Conservation (phyloP, 805 yeast species). For the Starmerella sp. region DNA sequence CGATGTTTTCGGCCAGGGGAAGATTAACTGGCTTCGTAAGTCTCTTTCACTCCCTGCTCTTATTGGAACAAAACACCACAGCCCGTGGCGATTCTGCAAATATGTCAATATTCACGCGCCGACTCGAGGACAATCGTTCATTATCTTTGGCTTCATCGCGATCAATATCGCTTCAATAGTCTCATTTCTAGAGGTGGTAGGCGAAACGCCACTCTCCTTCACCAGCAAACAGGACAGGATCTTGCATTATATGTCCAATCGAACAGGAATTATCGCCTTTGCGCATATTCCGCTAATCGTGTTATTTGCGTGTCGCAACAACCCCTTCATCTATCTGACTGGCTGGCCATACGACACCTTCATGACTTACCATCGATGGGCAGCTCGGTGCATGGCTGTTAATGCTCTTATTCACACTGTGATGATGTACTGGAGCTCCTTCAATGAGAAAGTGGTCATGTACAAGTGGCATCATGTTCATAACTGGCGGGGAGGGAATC, state of each 20-base stretch:
- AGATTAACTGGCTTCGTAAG: slow-evolving; percentile 22
- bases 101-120: slow-evolving; percentile 28
- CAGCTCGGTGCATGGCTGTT: slow-evolving; percentile 37
- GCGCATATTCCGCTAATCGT: slow-evolving; percentile 42
- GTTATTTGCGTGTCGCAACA: slow-evolving; percentile 59
- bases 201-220: slow-evolving; percentile 19
- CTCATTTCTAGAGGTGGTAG: slow-evolving; percentile 20
- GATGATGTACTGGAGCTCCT: slow-evolving; percentile 25
- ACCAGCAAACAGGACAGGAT: slow-evolving; percentile 33
- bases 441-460: slow-evolving; percentile 19
- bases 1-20: slow-evolving; percentile 26
- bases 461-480: slow-evolving; percentile 26
- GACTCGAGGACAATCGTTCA: slow-evolving; percentile 34
- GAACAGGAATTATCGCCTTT: slow-evolving; percentile 42
- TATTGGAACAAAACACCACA: slow-evolving; percentile 24
- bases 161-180: slow-evolving; percentile 26
- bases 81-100: slow-evolving; percentile 21
- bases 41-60: slow-evolving; percentile 29
- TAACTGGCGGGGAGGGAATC: slow-evolving; percentile 35
- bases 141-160: slow-evolving; percentile 29
- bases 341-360: slow-evolving; percentile 56
- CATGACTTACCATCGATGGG: slow-evolving; percentile 48
- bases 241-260: slow-evolving; percentile 28
- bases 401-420: slow-evolving; percentile 38
- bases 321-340: slow-evolving; percentile 48